Evolutionary conservation across 345 rosid genomes (phyloP), one percentile per base, ranked within the genome.

Genomic region (Balakata baccata): DNA sequence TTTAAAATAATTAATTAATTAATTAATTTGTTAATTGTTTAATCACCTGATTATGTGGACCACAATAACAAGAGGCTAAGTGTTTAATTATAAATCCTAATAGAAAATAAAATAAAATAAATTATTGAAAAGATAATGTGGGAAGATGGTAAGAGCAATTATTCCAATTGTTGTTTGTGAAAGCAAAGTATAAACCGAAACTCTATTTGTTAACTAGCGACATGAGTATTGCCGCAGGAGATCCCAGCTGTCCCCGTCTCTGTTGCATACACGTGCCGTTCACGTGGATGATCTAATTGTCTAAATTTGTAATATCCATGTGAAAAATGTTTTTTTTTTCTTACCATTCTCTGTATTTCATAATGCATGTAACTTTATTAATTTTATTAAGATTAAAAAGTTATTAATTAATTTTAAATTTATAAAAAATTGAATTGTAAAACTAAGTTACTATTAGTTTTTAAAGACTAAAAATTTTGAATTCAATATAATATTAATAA

Each of bases 151-250:
- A 68, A n/a, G n/a, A n/a, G 66, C 76, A 54, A 82, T 82, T 77
- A 79, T 79, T 70, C 68, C 61, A 56, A 61, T 77, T 25, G 72
- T 68, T 74, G 83, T 63, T 38, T 53, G 18, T 64, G 85, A 83
- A 69, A 83, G 64, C 74, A 50, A 61, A 43, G 83, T 71, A 47
- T 54, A 60, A 83, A 46, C 83, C 34, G 82, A 76, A 74, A 18
- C 75, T 57, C 10, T 41, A 66, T 62, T 29, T 3, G 6, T 23
- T 18, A 0, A n/a, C 34, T 34, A n/a, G 39, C 49, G 39, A 22
- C 22, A 49, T 62, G 67, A 62, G 51, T 63, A n/a, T 10, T 20
- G 75, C 50, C 68, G 68, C 68, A 71, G 75, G 58, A 25, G 75
- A 71, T 37, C 61, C 20, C 68, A 50, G 68, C 68, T 56, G 64